Evolutionary conservation across 2,329 filamentous ascomycete species (phyloP).

Genomic region (Dactylonectria macrodidyma): DNA sequence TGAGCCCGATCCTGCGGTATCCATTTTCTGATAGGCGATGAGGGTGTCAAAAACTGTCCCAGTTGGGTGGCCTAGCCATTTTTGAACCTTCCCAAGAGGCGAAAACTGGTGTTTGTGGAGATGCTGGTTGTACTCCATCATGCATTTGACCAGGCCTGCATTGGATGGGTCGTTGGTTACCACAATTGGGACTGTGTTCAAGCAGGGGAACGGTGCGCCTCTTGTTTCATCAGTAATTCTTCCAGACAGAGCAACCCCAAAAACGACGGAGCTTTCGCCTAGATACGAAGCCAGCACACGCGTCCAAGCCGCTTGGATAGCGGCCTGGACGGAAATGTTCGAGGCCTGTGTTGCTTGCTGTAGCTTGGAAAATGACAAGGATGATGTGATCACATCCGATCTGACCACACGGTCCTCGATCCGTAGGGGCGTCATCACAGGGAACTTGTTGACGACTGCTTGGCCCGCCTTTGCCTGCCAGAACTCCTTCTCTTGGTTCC

Average conservation of each 20-base stretch:
- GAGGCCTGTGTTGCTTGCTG: constrained; percentile 68
- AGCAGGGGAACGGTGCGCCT: constrained; percentile 79
- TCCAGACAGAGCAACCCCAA: constrained; percentile 86
- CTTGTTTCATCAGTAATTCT: constrained; percentile 74
- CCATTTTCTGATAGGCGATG: constrained; percentile 83
- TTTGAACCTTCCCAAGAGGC: constrained; percentile 80
- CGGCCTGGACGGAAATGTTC: constrained; percentile 82
- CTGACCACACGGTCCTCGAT: constrained; percentile 53
- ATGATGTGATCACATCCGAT: constrained; percentile 54
- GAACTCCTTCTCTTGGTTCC: constrained; percentile 64
- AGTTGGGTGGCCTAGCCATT: constrained; percentile 76
- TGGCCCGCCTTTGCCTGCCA: constrained; percentile 73
- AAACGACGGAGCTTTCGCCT: constrained; percentile 81
- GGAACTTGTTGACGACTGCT: constrained; percentile 79
- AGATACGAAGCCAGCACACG: constrained; percentile 81
- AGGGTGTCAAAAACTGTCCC: constrained; percentile 85
- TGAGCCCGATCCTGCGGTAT: constrained; percentile 38
- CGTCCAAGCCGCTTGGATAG: constrained; percentile 84
- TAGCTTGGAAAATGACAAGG: constrained; percentile 61
- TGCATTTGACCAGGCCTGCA: constrained; percentile 68
- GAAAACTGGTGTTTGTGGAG: constrained; percentile 80
- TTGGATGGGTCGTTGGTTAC: constrained; percentile 70
- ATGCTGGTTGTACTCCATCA: constrained; percentile 76
- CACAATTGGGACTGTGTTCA: constrained; percentile 84
- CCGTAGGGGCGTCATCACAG: constrained; percentile 77